A percentile compares a stretch with the other conserved stretches of the same genome.
phyloP scores from a whole-genome alignment of 2,329 filamentous ascomycete genomes.

The Beauveria pseudobassiana region DNA sequence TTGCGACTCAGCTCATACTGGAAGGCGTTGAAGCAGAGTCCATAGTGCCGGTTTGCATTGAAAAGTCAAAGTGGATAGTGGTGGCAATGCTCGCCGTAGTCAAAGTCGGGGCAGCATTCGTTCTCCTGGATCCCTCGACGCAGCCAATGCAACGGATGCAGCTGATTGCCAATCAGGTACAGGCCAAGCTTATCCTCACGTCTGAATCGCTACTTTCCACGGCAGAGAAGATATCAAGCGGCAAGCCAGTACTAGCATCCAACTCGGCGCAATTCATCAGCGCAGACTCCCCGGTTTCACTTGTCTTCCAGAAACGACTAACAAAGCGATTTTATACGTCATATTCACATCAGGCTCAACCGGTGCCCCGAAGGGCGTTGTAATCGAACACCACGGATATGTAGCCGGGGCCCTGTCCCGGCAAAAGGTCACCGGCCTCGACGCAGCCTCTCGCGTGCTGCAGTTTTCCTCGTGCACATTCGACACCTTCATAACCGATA shows the following conservation, averaged over 20 bases:
- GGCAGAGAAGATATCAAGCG: neutral
- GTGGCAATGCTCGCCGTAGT: slow-evolving; percentile 18
- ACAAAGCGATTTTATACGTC: slow-evolving; percentile 21
- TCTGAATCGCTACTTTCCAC: neutral
- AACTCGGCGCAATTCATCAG: too few relatives aligned
- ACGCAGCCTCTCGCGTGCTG: neutral
- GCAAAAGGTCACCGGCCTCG: neutral
- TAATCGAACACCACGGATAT: slow-evolving; percentile 20
- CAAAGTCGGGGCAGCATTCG: slow-evolving; percentile 18
- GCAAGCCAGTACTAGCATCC: too few relatives aligned
- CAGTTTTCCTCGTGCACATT: slow-evolving; percentile 11
- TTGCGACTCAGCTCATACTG: slow-evolving; percentile 11
- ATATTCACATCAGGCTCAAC: slow-evolving; percentile 50
- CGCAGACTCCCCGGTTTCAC: too few relatives aligned
- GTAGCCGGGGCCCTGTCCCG: slow-evolving; percentile 12
- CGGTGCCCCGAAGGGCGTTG: slow-evolving; percentile 42
- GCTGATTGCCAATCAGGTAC: slow-evolving; percentile 13
- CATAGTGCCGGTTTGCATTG: slow-evolving; percentile 17
- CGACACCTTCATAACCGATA: slow-evolving; percentile 3
- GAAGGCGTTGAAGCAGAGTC: slow-evolving; percentile 21
- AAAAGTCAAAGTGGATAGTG: slow-evolving; percentile 19
- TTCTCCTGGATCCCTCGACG: slow-evolving; percentile 19
- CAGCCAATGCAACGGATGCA: slow-evolving; percentile 14
- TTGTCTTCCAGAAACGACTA: neutral
- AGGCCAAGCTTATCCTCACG: neutral